A percentile compares a stretch with the other conserved stretches of the same genome.
These are phyloP conservation scores for Suhomyces vadensis DNA, from an alignment of 805 yeast genomes.

Conservation along the genomic window DNA sequence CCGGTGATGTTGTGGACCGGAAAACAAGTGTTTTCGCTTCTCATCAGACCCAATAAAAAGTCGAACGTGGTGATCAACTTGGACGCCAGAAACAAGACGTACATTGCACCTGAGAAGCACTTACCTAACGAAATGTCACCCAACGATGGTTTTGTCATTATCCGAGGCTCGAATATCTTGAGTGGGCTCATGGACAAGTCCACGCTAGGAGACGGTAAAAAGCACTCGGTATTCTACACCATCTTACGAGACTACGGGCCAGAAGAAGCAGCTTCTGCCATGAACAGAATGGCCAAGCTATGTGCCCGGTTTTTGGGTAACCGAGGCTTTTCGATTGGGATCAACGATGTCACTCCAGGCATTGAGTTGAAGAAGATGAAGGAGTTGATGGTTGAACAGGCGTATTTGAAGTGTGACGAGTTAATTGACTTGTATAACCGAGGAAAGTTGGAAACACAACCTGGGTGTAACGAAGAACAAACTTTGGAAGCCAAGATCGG, in stretches of 20 bases:
- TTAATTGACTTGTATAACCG: conserved; percentile 73
- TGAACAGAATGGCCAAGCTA: conserved; percentile 99
- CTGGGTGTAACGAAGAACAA: conserved; percentile 98
- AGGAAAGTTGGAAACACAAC: conserved; percentile 95
- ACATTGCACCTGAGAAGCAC: conserved; percentile 68
- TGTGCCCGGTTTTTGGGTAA: conserved; percentile 95
- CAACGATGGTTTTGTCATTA: conserved; percentile 91
- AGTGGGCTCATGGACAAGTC: conserved; percentile 98
- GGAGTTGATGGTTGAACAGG: conserved; percentile 85
- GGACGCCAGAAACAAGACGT: conserved; percentile 94
- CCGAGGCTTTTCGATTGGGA: conserved; percentile 96
- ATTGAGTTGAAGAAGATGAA: conserved; percentile 69
- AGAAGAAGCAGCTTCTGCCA: conserved; percentile 89
- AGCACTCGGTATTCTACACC: conserved; percentile 93
- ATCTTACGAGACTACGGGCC: conserved; percentile 97
- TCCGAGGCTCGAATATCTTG: conserved; percentile 84
- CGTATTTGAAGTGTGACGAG: conserved; percentile 89
- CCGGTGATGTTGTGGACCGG: conserved; percentile 96
- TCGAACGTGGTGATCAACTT: conserved; percentile 85
- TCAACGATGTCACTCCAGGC: conserved; percentile 96
- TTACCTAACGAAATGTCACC: conserved; percentile 94
- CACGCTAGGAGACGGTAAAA: conserved; percentile 95
- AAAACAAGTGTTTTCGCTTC: conserved; percentile 85
- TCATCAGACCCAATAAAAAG: conserved; percentile 76
- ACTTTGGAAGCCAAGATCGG: conserved; percentile 97